phyloP scores from a whole-genome alignment of 2,329 filamentous ascomycete species.

The Hypoxylon sp. region DNA sequence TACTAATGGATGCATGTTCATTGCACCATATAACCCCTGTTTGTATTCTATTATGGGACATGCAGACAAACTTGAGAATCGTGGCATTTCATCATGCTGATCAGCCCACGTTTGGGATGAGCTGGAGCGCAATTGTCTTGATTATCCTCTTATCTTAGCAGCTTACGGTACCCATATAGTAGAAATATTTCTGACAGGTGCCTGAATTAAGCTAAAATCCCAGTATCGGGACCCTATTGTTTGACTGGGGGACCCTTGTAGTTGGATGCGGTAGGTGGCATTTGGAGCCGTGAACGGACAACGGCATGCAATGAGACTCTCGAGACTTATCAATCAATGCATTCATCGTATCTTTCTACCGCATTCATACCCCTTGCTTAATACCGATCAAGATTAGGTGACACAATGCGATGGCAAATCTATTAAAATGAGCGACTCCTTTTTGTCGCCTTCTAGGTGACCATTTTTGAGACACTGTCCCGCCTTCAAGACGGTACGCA shows the following conservation, averaged over 20 bases:
- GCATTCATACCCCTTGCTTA: slow-evolving; percentile 15
- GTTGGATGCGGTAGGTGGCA: slow-evolving; percentile 2
- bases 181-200: not conserved
- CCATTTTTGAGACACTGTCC: slow-evolving; percentile 19
- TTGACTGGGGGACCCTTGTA: not conserved
- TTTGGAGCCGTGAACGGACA: slow-evolving; percentile 1
- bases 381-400: slow-evolving; percentile 6
- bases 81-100: not conserved
- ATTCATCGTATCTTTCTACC: slow-evolving; percentile 20
- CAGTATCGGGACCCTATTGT: not conserved
- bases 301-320: slow-evolving; percentile 17
- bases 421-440: slow-evolving; percentile 29
- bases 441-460: slow-evolving; percentile 14
- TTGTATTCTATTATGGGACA: no score
- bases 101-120: not conserved
- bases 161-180: no score
- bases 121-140: not conserved
- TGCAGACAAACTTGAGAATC: no score
- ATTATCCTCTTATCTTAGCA: not conserved
- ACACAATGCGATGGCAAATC: slow-evolving; percentile 14
- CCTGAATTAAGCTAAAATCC: slow-evolving; percentile 7
- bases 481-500: slow-evolving; percentile 27
- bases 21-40: not conserved
- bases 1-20: not conserved
- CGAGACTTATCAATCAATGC: slow-evolving; percentile 26